Percentiles rank a stretch among this genome's conserved stretches.
These are phyloP conservation scores for Coemansia sp. DNA, from an alignment of 192 early-diverging fungal genomes.

Conservation along the genomic window DNA sequence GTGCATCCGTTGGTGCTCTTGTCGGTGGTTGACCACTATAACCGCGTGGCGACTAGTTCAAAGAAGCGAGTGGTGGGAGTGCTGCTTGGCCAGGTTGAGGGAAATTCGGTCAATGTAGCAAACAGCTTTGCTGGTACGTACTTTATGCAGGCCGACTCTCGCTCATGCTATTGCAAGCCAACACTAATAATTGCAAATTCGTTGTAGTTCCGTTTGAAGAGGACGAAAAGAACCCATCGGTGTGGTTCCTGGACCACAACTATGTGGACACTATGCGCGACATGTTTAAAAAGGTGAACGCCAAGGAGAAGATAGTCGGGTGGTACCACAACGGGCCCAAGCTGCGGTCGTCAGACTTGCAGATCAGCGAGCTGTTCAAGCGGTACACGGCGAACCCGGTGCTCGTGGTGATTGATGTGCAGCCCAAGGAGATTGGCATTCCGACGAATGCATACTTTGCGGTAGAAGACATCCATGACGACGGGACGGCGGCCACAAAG, in stretches of 20 bases:
- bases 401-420: constrained; percentile 95
- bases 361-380: constrained; percentile 98
- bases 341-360: constrained; percentile 90
- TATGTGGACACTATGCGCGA: constrained; percentile 99
- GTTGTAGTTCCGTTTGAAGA: constrained; percentile 96
- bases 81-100: constrained; percentile 85
- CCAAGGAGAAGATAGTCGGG: constrained; percentile 92
- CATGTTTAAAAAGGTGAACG: constrained; percentile 99
- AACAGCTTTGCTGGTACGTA: constrained; percentile 95
- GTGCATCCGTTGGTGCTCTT: constrained; percentile 98
- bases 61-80: constrained; percentile 97
- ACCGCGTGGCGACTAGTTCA: constrained; percentile 91
- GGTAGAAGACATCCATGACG: constrained; percentile 97
- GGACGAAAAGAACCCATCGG: constrained; percentile 95
- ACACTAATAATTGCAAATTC: neutral
- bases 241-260: constrained; percentile 99
- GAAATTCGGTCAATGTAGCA: constrained; percentile 89
- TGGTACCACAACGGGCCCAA: constrained; percentile 99
- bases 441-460: constrained; percentile 98
- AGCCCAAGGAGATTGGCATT: constrained; percentile 88
- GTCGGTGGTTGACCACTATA: constrained; percentile 98
- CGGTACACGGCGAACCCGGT: constrained; percentile 93
- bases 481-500: constrained; percentile 94
- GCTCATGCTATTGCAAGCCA: neutral
- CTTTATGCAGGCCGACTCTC: neutral